phyloP scores from a whole-genome alignment of 1,284 basidiomycete species.

The Ganoderma sinense region DNA sequence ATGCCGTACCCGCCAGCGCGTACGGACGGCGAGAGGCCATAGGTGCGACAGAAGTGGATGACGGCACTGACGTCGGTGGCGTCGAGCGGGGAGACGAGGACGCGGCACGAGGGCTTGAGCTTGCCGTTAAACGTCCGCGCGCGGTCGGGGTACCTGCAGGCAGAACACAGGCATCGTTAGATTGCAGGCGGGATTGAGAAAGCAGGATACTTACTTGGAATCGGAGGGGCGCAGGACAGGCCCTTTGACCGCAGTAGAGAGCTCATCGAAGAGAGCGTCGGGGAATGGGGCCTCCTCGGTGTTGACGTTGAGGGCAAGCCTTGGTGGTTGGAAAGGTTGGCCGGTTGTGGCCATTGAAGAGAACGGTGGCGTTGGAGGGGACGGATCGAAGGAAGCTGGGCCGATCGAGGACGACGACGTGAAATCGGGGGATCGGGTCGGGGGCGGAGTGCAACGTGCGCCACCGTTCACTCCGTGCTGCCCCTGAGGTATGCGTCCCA shows the following conservation, averaged over 20 bases:
- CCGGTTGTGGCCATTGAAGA: background rate
- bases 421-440: background rate
- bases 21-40: slow-evolving; percentile 80
- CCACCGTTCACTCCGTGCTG: background rate
- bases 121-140: slow-evolving; percentile 83
- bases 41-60: slow-evolving; percentile 72
- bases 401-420: background rate
- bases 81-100: slow-evolving; percentile 74
- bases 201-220: slow-evolving; percentile 25
- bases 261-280: slow-evolving; percentile 29
- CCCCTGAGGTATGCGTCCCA: background rate
- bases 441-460: background rate
- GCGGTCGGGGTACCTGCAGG: slow-evolving; percentile 64
- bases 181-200: background rate
- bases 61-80: slow-evolving; percentile 77
- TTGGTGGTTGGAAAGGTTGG: slow-evolving; percentile 4
- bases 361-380: slow-evolving; percentile 4
- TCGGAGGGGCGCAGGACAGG: slow-evolving; percentile 33
- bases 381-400: slow-evolving; percentile 2
- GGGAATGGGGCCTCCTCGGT: slow-evolving; percentile 12
- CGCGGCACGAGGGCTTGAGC: slow-evolving; percentile 62
- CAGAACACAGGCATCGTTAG: background rate
- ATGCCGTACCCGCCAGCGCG: slow-evolving; percentile 91
- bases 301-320: slow-evolving; percentile 7
- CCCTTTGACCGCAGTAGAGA: slow-evolving; percentile 33